These are phyloP conservation scores for Biancaea sappan DNA, from an alignment of 306 rosid genomes.

Conservation along the genomic window DNA sequence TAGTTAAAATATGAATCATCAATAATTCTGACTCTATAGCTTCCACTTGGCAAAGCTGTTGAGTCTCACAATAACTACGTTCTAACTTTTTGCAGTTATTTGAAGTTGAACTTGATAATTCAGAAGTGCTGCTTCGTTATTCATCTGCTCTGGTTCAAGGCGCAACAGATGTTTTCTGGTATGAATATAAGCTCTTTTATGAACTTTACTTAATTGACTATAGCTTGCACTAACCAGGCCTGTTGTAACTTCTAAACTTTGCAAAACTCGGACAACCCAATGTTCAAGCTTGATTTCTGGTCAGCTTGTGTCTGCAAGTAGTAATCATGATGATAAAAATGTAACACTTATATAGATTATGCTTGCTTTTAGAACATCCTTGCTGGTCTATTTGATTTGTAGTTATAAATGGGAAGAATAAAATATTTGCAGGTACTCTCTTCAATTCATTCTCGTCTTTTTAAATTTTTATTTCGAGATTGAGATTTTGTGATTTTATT, in stretches of 20 bases:
- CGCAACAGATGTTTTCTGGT: conserved; percentile 95
- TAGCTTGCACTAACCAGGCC: not conserved
- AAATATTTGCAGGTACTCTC: not conserved
- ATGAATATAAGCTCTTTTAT: conserved; percentile 33
- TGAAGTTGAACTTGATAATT: conserved; percentile 77
- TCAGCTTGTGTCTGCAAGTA: conserved; percentile 3
- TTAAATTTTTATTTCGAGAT: not conserved
- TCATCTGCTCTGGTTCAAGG: conserved; percentile 99
- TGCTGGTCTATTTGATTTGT: conserved; percentile 12
- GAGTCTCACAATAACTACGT: conserved; percentile 29
- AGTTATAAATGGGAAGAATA: conserved; percentile 13
- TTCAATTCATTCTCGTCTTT: not conserved
- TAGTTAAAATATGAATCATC: not conserved
- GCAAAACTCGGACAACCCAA: not conserved
- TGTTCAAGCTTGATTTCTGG: conserved; percentile 24
- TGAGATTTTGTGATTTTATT: not conserved
- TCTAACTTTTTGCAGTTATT: conserved; percentile 65
- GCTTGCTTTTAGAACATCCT: not conserved
- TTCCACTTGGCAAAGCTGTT: not conserved
- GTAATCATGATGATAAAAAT: conserved; percentile 7
- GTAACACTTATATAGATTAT: not conserved
- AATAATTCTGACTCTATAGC: not conserved
- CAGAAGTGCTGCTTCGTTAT: conserved; percentile 92
- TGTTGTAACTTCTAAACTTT: not conserved
- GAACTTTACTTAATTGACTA: conserved; percentile 16